phyloP scores from a whole-genome alignment of 208 protist genomes.

The Trypanosoma lewisi region DNA sequence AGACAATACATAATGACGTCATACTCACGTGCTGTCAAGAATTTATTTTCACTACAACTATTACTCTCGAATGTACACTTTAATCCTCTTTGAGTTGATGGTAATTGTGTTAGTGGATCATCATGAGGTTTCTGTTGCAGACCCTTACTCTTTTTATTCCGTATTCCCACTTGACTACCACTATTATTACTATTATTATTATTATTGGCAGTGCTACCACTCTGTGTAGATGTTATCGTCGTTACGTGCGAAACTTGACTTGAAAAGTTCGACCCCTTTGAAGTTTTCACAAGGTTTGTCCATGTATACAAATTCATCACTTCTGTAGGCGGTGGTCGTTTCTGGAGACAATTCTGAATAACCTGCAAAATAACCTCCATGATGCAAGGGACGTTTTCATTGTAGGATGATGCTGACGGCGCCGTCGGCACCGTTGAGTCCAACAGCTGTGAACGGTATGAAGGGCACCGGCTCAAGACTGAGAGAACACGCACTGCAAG shows the following conservation, averaged over 20 bases:
- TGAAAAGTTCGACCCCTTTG: neutral
- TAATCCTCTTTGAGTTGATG: neutral
- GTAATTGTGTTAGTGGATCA: neutral
- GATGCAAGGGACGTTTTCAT: slow-evolving; percentile 10
- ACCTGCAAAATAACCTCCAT: slow-evolving; percentile 8
- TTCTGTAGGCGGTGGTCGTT: neutral
- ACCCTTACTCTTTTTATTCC: neutral
- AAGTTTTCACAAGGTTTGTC: neutral
- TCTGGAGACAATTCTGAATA: slow-evolving; percentile 5
- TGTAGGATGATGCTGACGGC: neutral
- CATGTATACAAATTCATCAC: neutral
- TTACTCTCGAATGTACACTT: neutral
- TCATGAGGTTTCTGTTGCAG: neutral
- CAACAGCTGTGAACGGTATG: slow-evolving; percentile 8
- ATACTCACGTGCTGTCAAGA: neutral
- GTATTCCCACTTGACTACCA: neutral
- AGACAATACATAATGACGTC: slow-evolving; percentile 22
- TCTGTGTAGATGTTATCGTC: neutral
- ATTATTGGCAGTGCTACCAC: too few relatives aligned
- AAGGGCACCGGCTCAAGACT: slow-evolving; percentile 15
- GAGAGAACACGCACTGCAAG: slow-evolving; percentile 45
- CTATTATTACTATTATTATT: too few relatives aligned
- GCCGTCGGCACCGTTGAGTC: neutral
- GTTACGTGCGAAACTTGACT: neutral
- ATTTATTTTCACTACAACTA: neutral